Evolutionary conservation across 176 grass and related monocot species (phyloP), one percentile per base, ranked within the genome.

Genomic region (Themeda triandra): DNA sequence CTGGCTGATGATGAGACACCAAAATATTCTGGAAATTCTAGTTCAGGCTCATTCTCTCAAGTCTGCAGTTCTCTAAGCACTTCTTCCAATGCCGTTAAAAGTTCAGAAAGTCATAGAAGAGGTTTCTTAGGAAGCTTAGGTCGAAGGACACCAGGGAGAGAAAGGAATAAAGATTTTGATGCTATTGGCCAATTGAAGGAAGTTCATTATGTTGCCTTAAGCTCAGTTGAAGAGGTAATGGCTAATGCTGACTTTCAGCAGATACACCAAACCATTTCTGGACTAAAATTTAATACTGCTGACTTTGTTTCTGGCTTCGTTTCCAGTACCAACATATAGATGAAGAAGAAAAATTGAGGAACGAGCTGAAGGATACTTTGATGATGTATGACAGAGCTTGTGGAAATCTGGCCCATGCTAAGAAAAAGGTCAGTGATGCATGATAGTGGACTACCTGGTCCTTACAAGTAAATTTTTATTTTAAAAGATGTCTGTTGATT

Each of bases 281-380:
- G 85, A 81, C 6, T 30, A 74, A 25, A 88, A 71, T 77, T 69
- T 41, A 51, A 31, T 37, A 45, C 44, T 23, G 13, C 54, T 88
- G 46, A 91, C 44, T 78, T 86, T 79, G 45, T 67, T 37, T 86
- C 24, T 75, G 45, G 80, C 39, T 35, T 76, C 12, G 58, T 87
- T 66, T 90, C 40, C 81, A 98, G 91, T 86, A 71, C 85, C 77
- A 86, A 72, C 69, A 71, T 65, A 56, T 79, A 74, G 83, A 85
- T 87, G 93, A 92, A 91, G 80, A 89, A 86, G 88, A 85, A 62
- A 92, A 90, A 82, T 17, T 89, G 58, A 90, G 63, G 83, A 90
- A 78, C 54, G 91, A 96, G 44, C 49, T 94, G 41, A 88, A 95
- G 74, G 78, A 83, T 37, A 87, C 86, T 73, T 76, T 86, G 59